Conservation (phyloP, 1,139 yeast species). For the Protomyces inouyei region DNA sequence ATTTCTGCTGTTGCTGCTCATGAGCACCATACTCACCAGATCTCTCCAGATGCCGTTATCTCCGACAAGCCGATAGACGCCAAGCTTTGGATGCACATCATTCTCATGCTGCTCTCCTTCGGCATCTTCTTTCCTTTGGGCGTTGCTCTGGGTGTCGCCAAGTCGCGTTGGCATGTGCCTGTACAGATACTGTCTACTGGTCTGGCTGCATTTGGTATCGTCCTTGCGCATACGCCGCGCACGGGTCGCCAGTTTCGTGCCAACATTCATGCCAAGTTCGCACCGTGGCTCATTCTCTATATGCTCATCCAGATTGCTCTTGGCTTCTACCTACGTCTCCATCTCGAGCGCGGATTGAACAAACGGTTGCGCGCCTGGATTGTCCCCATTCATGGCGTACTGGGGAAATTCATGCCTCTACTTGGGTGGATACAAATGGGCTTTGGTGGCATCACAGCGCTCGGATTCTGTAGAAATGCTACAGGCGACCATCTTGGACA, state of each 20-base stretch:
- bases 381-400: conserved; percentile 38
- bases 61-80: conserved; percentile 34
- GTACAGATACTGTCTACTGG: conserved; percentile 41
- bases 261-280: conserved; percentile 40
- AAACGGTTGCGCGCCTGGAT: conserved; percentile 37
- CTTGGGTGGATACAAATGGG: conserved; percentile 62
- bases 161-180: conserved; percentile 42
- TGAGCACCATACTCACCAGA: conserved; percentile 33
- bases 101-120: conserved; percentile 41
- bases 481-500: conserved; percentile 72
- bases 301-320: conserved; percentile 37
- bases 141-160: conserved; percentile 43
- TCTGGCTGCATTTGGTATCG: conserved; percentile 41
- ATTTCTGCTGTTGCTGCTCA: conserved; percentile 25
- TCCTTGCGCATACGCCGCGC: conserved; percentile 42
- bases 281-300: conserved; percentile 37
- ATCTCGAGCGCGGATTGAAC: conserved; percentile 31
- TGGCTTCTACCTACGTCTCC: conserved; percentile 41
- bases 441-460: conserved; percentile 74
- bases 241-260: conserved; percentile 41
- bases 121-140: conserved; percentile 45
- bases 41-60: conserved; percentile 34
- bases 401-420: conserved; percentile 43
- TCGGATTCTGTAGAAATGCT: conserved; percentile 65
- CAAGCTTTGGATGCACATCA: conserved; percentile 41